Evolutionary conservation across 2,329 filamentous ascomycete species (phyloP).

Genomic region (Claviceps fusiformis): DNA sequence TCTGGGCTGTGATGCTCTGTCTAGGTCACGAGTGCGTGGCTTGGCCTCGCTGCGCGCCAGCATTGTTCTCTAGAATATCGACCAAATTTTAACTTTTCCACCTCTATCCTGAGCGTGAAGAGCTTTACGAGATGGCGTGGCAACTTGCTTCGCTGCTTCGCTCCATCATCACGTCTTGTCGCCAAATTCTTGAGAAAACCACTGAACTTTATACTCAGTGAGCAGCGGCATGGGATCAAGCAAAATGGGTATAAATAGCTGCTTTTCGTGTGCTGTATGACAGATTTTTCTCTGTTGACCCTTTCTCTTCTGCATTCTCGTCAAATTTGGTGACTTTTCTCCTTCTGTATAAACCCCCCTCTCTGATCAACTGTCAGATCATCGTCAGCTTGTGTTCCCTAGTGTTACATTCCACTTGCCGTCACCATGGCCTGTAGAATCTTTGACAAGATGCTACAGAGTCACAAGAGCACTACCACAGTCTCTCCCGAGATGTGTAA

Average conservation of each 20-base stretch:
- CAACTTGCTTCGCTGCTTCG: neutral
- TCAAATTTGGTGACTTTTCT: neutral
- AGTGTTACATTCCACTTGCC: neutral
- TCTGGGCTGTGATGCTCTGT: too few relatives aligned
- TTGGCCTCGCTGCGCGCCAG: too few relatives aligned
- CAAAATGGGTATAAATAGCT: too few relatives aligned
- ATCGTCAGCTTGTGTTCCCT: neutral
- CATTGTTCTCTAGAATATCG: too few relatives aligned
- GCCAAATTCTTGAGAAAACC: neutral
- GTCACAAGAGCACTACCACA: too few relatives aligned
- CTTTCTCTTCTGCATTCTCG: neutral
- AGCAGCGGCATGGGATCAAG: neutral
- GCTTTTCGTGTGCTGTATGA: too few relatives aligned
- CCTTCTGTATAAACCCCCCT: too few relatives aligned
- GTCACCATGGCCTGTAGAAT: neutral
- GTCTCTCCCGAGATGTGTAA: neutral
- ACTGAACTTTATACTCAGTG: neutral
- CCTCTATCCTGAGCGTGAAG: too few relatives aligned
- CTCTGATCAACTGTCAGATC: neutral
- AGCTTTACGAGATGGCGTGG: neutral
- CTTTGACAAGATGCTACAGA: neutral
- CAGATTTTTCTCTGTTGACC: too few relatives aligned
- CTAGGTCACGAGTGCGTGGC: too few relatives aligned
- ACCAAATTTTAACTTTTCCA: too few relatives aligned
- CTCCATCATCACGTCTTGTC: neutral